These are phyloP conservation scores for Eimeria sp. DNA, from an alignment of 169 alveolate species.

Conservation along the genomic window DNA sequence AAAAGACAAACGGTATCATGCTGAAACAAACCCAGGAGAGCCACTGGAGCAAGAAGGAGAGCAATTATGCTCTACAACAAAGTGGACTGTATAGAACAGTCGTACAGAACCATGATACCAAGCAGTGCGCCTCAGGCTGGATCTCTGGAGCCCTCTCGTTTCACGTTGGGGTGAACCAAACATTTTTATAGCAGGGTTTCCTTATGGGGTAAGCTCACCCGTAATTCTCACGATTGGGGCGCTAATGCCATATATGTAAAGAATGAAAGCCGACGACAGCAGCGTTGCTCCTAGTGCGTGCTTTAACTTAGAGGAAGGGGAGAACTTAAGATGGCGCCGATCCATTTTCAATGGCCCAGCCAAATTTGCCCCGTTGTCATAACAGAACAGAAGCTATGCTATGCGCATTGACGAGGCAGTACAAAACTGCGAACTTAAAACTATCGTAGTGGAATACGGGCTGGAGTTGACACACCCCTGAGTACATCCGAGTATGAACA, in stretches of 20 bases:
- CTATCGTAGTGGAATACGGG: neutral
- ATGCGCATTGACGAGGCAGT: neutral
- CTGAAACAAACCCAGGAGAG: neutral
- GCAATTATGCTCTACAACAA: neutral
- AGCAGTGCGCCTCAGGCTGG: neutral
- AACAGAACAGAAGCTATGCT: neutral
- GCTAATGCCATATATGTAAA: constrained; percentile 6
- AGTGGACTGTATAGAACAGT: neutral
- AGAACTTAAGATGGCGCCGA: neutral
- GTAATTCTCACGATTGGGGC: constrained; percentile 32
- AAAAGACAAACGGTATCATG: neutral
- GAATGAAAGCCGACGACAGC: neutral
- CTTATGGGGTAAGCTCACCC: neutral
- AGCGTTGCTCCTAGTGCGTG: constrained; percentile 37
- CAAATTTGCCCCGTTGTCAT: neutral
- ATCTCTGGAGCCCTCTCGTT: neutral
- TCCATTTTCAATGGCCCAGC: neutral
- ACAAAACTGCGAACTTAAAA: neutral
- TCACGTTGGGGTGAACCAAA: neutral
- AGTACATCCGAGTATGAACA: neutral
- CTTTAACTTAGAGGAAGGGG: constrained; percentile 8
- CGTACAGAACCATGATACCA: neutral
- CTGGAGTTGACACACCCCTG: neutral
- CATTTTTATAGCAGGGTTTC: neutral
- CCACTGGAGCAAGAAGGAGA: neutral